These are phyloP conservation scores for Backusella tuberculispora DNA, from an alignment of 192 early-diverging fungal species.

Conservation along the genomic window DNA sequence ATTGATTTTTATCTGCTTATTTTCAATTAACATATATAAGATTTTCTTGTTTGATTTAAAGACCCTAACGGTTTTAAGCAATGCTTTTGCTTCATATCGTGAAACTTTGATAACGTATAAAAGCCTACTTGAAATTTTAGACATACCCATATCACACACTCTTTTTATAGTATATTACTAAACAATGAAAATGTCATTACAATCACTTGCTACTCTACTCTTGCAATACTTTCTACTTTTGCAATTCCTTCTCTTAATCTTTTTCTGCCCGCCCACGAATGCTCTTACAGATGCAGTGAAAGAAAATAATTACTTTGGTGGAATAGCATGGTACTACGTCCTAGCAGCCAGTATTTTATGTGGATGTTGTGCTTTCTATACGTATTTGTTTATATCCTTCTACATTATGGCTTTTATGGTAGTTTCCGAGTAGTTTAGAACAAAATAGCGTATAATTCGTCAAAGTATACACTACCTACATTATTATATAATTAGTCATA, in stretches of 20 bases:
- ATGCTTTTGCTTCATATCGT: not conserved
- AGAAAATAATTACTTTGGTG: not conserved
- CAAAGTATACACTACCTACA: not conserved
- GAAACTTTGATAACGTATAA: not conserved
- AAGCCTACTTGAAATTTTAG: not conserved
- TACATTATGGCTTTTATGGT: constrained; percentile 1
- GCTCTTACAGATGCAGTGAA: not conserved
- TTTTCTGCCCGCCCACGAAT: not conserved
- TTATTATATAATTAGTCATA: no score
- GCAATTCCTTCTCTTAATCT: not conserved
- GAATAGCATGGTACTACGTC: not conserved
- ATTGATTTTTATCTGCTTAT: no score
- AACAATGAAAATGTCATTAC: not conserved
- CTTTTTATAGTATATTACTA: not conserved
- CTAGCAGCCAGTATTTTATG: not conserved
- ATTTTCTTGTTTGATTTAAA: not conserved
- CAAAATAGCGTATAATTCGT: not conserved
- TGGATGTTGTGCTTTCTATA: not conserved
- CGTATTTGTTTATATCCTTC: not conserved
- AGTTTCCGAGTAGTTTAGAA: not conserved
- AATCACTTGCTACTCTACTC: not conserved
- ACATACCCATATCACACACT: not conserved
- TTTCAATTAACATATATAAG: not conserved
- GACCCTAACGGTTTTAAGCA: not conserved
- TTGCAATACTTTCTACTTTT: not conserved